Conservation (phyloP, 139 green algal species). For the Haematococcus lacustris region DNA sequence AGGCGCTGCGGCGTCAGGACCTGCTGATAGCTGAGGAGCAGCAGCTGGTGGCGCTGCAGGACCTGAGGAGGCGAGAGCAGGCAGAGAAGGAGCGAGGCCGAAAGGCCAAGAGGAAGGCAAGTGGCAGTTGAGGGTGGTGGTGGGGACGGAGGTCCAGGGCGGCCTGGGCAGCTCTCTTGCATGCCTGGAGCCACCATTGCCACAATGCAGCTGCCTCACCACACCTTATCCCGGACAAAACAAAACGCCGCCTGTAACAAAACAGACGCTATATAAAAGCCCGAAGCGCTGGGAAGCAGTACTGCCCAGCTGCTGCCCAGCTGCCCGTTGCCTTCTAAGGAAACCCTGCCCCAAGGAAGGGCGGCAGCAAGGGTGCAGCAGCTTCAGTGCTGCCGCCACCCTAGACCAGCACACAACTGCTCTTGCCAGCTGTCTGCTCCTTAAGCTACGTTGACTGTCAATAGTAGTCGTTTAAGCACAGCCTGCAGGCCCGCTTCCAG, state of each 20-base stretch:
- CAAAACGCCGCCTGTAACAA: too few relatives aligned
- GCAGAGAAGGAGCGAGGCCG: slow-evolving; percentile 61
- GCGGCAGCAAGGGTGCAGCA: neutral
- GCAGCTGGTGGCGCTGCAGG: slow-evolving; percentile 47
- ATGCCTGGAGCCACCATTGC: too few relatives aligned
- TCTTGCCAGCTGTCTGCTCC: too few relatives aligned
- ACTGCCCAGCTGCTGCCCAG: too few relatives aligned
- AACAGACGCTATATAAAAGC: too few relatives aligned
- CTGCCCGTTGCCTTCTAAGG: neutral
- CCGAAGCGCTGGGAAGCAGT: too few relatives aligned
- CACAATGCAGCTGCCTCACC: too few relatives aligned
- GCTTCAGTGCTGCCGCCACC: neutral
- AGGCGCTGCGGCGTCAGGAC: slow-evolving; percentile 81
- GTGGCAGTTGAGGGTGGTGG: too few relatives aligned
- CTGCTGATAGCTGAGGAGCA: slow-evolving; percentile 91
- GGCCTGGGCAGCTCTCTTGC: too few relatives aligned
- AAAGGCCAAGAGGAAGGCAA: slow-evolving; percentile 68
- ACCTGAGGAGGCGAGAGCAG: slow-evolving; percentile 42
- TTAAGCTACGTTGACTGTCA: too few relatives aligned
- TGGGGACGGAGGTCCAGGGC: too few relatives aligned
- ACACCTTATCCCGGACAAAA: too few relatives aligned
- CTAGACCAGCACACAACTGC: neutral
- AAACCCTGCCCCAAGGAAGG: neutral
- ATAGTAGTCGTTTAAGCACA: neutral
- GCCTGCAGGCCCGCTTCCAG: slow-evolving; percentile 1